phyloP scores from a whole-genome alignment of 2,329 filamentous ascomycete genomes.

The Fusarium sp. region DNA sequence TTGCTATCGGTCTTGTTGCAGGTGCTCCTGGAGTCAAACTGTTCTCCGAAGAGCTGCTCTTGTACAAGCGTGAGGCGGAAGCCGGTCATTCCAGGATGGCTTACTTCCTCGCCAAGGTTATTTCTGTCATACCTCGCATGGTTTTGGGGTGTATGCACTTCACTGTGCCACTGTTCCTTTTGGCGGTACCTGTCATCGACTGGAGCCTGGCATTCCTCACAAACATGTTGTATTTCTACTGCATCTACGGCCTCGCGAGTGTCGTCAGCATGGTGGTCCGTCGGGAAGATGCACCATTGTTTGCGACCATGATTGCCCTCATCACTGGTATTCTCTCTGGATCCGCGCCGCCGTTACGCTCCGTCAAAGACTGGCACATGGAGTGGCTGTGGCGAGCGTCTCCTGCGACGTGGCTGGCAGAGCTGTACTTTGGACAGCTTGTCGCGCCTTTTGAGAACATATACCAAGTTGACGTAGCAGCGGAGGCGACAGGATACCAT shows the following conservation, averaged over 20 bases:
- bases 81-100: conserved; percentile 68
- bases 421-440: conserved; percentile 68
- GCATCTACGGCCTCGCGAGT: conserved; percentile 68
- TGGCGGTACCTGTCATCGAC: conserved; percentile 64
- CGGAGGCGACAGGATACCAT: conserved; percentile 59
- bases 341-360: conserved; percentile 63
- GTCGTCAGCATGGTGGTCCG: conserved; percentile 66
- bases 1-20: conserved; percentile 68
- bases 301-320: conserved; percentile 67
- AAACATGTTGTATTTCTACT: conserved; percentile 70
- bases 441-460: conserved; percentile 63
- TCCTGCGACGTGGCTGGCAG: conserved; percentile 68
- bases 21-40: conserved; percentile 66
- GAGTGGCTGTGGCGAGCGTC: conserved; percentile 68
- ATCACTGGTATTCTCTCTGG: conserved; percentile 68
- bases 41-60: conserved; percentile 59
- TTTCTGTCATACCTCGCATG: conserved; percentile 66
- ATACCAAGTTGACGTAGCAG: conserved; percentile 64
- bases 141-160: conserved; percentile 67
- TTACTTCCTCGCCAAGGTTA: conserved; percentile 69
- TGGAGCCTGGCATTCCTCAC: conserved; percentile 63
- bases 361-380: conserved; percentile 65
- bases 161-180: conserved; percentile 63
- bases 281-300: conserved; percentile 68
- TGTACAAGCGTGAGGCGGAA: conserved; percentile 68